A percentile compares a stretch with the other conserved stretches of the same genome.
Evolutionary conservation across 805 yeast genomes (phyloP).

Genomic region (Diddensiella santjacobensis): DNA sequence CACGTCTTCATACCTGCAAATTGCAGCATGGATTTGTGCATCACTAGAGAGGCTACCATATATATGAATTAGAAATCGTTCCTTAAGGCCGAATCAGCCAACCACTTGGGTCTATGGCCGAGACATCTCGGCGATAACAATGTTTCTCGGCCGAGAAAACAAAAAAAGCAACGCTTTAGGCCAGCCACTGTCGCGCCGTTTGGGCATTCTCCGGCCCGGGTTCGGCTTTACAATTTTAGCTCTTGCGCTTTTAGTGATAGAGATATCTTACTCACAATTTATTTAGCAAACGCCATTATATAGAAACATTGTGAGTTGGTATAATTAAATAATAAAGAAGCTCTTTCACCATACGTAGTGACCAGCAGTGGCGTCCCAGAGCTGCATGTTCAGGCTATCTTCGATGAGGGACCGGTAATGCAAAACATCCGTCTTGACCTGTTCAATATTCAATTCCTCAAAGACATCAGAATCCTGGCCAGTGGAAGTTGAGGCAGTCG

Average conservation of each 20-base stretch:
- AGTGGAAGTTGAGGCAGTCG: neutral
- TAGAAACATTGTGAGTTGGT: too few species aligned
- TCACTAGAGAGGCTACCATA: neutral
- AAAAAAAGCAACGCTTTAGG: too few species aligned
- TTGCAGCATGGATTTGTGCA: neutral
- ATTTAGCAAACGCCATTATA: too few species aligned
- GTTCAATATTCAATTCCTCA: slow-evolving; percentile 2
- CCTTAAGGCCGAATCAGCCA: too few species aligned
- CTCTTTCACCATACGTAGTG: slow-evolving; percentile 7
- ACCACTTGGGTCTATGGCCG: too few species aligned
- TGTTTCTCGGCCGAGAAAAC: neutral
- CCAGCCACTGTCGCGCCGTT: too few species aligned
- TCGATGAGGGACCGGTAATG: slow-evolving; percentile 1
- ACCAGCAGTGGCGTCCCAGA: slow-evolving; percentile 15
- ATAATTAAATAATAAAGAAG: too few species aligned
- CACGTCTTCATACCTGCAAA: slow-evolving; percentile 1
- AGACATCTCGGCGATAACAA: neutral
- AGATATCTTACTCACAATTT: too few species aligned
- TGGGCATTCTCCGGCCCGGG: too few species aligned
- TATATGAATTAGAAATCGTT: too few species aligned
- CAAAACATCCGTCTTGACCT: slow-evolving; percentile 4
- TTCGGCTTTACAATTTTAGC: too few species aligned
- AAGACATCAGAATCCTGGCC: slow-evolving; percentile 3
- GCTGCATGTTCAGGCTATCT: neutral
- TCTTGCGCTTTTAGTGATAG: too few species aligned